Evolutionary conservation across 192 early-diverging fungal species (phyloP), one percentile per base, ranked within the genome.

Genomic region (Dimargaris xerosporica): DNA sequence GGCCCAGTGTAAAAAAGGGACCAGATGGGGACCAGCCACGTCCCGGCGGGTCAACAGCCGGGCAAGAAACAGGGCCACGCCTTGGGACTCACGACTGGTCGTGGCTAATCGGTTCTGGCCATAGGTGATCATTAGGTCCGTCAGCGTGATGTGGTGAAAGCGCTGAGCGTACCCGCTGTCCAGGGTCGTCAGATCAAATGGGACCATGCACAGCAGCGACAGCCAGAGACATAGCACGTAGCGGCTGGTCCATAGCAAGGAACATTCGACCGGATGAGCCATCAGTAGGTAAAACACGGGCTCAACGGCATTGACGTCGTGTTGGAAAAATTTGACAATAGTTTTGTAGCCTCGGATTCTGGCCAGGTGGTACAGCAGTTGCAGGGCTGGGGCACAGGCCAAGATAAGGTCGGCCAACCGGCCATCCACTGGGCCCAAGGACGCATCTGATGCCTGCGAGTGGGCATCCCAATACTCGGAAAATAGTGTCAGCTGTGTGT

Each of bases 171-270:
- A 63, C 1, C 80, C 76, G 63, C 90, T 91, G 68, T 96, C 96
- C 23, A 98, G 80, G 17, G 73, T 85, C 61, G 77, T 80, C 15
- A 99, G 74, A 67, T 98, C 93, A 71, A 99, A 99, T 5, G 96
- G 96, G 39, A 94, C 83, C 88, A 94, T 95, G 54, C 82, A 82
- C 68, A 97, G 78, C n/a, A 96, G 78, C 11, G 94, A 94, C 16
- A 98, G 73, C 93, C 94, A 97, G 15, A 99, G 78, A 25, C 95
- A 66, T 17, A 87, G 71, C 17, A 93, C 70, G 63, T 90, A 98
- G 16, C 90, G 81, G 1, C 79, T 78, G 28, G 85, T 82, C 96
- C 96, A 99, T 26, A 53, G 51, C 25, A 67, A 53, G 44, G 65
- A 60, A 23, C 28, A 45, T 68, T 74, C 68, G 21, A 9, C 41